Evolutionary conservation across 2,329 filamentous ascomycete genomes (phyloP).

Genomic region (Aspergillus intermedius): DNA sequence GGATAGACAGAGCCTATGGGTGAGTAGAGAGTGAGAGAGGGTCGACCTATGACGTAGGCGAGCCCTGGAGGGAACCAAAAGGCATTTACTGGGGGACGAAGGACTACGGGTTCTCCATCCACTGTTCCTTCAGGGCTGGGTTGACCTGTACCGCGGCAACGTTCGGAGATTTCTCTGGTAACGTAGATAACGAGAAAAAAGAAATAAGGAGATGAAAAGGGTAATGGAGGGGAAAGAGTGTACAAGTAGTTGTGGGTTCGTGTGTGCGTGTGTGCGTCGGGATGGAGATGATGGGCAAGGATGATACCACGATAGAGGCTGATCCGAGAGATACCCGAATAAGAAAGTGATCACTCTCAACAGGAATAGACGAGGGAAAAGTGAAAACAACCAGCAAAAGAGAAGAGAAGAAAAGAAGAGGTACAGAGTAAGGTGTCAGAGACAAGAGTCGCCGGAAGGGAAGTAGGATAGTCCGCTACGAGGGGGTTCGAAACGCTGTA

Average conservation of each 20-base stretch:
- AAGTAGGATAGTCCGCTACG: conserved; percentile 19
- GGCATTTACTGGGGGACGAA: neutral
- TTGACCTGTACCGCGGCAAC: neutral
- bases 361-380: conserved; percentile 3
- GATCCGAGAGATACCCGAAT: neutral
- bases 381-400: conserved; percentile 3
- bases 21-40: neutral
- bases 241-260: neutral
- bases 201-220: conserved; percentile 3
- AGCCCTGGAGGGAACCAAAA: conserved; percentile 12
- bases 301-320: neutral
- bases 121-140: neutral
- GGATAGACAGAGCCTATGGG: neutral
- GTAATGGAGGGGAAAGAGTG: neutral
- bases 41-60: conserved; percentile 27
- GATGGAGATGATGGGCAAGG: neutral
- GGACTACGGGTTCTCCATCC: neutral
- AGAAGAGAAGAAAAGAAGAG: neutral
- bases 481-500: conserved; percentile 1
- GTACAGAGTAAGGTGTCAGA: conserved; percentile 5
- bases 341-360: neutral
- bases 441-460: conserved; percentile 13
- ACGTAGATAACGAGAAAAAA: conserved; percentile 3
- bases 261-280: neutral
- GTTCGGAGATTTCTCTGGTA: neutral